These are phyloP conservation scores for Spergularia marina DNA, from an alignment of 148 eudicot genomes.

Conservation along the genomic window DNA sequence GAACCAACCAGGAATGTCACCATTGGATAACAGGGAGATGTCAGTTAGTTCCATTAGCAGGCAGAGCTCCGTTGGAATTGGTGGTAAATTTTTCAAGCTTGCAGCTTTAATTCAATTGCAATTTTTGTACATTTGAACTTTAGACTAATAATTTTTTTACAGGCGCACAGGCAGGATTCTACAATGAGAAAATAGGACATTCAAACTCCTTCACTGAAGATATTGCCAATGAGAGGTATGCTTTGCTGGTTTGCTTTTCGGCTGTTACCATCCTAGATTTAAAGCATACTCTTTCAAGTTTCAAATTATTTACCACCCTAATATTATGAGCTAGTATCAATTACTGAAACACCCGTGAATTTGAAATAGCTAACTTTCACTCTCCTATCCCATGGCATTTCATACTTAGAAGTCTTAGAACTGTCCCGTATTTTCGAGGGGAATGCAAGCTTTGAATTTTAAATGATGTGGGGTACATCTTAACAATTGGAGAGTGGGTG, in stretches of 20 bases:
- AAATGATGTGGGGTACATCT: no score
- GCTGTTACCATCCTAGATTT: background rate
- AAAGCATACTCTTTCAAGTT: background rate
- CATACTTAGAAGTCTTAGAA: no score
- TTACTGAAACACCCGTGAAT: background rate
- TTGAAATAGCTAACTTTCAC: background rate
- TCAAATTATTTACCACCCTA: background rate
- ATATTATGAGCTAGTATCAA: background rate
- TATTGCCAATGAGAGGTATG: conserved; percentile 53
- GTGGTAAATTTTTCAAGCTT: conserved; percentile 43
- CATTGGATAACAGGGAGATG: conserved; percentile 39
- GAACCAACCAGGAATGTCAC: conserved; percentile 41
- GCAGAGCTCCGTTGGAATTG: conserved; percentile 44
- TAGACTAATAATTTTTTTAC: conserved; percentile 23
- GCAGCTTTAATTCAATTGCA: conserved; percentile 10
- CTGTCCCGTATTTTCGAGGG: no score
- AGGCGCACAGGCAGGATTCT: conserved; percentile 52
- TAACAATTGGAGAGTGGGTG: no score
- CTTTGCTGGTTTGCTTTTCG: conserved; percentile 18
- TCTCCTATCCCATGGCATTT: background rate
- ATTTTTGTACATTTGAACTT: background rate
- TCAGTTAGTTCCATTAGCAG: conserved; percentile 42
- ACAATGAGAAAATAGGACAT: conserved; percentile 41
- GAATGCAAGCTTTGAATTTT: no score
- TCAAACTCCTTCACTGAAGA: conserved; percentile 44